phyloP scores from a whole-genome alignment of 192 early-diverging fungal species.

The Coemansia sp. region DNA sequence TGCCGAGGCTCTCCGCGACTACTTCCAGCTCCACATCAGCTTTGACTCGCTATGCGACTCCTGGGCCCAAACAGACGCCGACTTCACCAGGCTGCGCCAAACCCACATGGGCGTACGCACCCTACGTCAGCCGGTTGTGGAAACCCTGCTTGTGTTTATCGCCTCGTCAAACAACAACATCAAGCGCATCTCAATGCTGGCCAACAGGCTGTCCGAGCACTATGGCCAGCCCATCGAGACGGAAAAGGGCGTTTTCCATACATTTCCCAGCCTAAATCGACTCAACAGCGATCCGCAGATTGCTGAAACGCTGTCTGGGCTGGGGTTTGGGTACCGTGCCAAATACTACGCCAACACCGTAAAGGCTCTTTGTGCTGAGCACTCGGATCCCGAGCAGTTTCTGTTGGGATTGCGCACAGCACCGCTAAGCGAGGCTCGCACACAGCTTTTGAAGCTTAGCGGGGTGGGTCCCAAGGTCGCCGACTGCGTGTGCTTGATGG shows the following conservation, averaged over 20 bases:
- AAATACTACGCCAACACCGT: slow-evolving; percentile 84
- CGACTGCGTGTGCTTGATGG: slow-evolving; percentile 93
- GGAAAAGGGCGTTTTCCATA: slow-evolving; percentile 51
- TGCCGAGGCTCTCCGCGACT: slow-evolving; percentile 57
- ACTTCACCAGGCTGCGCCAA: slow-evolving; percentile 55
- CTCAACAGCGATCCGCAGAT: slow-evolving; percentile 56
- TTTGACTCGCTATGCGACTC: slow-evolving; percentile 57
- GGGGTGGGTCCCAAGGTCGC: slow-evolving; percentile 97
- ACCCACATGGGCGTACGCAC: slow-evolving; percentile 68
- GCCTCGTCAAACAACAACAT: slow-evolving; percentile 97
- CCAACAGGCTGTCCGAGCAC: slow-evolving; percentile 35
- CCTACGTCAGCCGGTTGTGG: slow-evolving; percentile 79
- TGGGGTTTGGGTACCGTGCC: slow-evolving; percentile 96
- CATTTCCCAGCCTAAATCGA: slow-evolving; percentile 64
- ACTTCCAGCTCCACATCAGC: slow-evolving; percentile 80
- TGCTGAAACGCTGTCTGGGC: slow-evolving; percentile 61
- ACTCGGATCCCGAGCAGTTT: slow-evolving; percentile 59
- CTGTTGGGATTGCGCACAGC: slow-evolving; percentile 59
- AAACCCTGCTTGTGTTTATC: slow-evolving; percentile 88
- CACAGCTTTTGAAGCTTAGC: slow-evolving; percentile 63
- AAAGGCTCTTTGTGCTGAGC: slow-evolving; percentile 44
- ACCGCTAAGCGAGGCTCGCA: slow-evolving; percentile 51
- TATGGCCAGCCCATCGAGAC: slow-evolving; percentile 33
- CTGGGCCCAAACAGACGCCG: slow-evolving; percentile 61
- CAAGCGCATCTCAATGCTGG: slow-evolving; percentile 69